Percentiles rank a stretch among this genome's conserved stretches.
Evolutionary conservation across 1,139 yeast species (phyloP).

Genomic region (Tardiomyces depauwii): DNA sequence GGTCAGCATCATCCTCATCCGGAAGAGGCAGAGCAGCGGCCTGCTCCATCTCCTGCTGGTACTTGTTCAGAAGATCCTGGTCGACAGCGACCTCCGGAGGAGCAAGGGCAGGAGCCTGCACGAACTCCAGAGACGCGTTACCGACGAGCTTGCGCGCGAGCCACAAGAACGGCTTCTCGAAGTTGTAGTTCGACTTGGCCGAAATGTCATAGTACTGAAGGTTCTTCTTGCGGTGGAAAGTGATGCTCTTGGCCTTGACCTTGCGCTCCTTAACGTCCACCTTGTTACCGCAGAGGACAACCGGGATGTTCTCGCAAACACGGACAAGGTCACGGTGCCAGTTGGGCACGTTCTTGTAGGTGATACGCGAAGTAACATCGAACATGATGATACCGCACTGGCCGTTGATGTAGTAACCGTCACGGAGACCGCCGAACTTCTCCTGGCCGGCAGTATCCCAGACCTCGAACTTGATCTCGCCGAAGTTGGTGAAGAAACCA

Average conservation of each 20-base stretch:
- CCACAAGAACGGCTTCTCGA: constrained; percentile 99
- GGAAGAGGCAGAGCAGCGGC: constrained; percentile 99
- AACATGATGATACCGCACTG: constrained; percentile 99
- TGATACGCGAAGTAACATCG: constrained; percentile 98
- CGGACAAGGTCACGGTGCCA: constrained; percentile 98
- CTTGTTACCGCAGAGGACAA: constrained; percentile 98
- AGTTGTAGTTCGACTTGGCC: constrained; percentile 98
- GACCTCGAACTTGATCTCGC: constrained; percentile 97
- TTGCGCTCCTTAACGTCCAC: constrained; percentile 99
- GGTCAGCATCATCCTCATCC: constrained; percentile 99
- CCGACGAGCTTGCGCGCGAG: constrained; percentile 99
- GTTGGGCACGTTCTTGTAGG: constrained; percentile 99
- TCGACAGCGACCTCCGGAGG: constrained; percentile 99
- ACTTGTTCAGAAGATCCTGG: constrained; percentile 90
- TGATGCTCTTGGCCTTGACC: constrained; percentile 99
- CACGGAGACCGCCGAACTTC: constrained; percentile 99
- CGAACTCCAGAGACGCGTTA: constrained; percentile 95
- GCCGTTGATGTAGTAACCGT: constrained; percentile 98
- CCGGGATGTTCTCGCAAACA: constrained; percentile 99
- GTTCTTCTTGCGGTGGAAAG: constrained; percentile 99
- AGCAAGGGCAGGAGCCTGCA: constrained; percentile 98
- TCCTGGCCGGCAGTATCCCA: constrained; percentile 99
- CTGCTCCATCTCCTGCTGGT: constrained; percentile 98
- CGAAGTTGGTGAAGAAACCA: constrained; percentile 96
- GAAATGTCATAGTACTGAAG: constrained; percentile 99